These are phyloP conservation scores for Oligophagozyma castellii DNA, from an alignment of 1,139 yeast species.

Conservation along the genomic window DNA sequence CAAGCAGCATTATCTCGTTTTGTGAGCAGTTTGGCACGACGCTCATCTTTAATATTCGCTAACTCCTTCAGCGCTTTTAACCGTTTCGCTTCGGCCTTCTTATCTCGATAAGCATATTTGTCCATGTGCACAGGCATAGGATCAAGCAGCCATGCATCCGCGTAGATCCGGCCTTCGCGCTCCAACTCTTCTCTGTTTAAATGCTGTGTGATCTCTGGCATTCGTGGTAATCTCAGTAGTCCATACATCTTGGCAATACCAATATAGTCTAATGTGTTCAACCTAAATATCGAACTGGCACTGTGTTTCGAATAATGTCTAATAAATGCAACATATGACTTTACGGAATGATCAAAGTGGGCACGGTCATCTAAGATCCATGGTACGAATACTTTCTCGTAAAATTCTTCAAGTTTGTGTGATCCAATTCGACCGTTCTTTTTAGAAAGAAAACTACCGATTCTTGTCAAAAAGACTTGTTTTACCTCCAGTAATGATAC, in stretches of 20 bases:
- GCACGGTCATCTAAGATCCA: constrained; percentile 66
- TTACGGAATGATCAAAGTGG: constrained; percentile 66
- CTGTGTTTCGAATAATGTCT: constrained; percentile 78
- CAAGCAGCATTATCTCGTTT: constrained; percentile 59
- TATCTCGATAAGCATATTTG: constrained; percentile 48
- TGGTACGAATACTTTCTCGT: constrained; percentile 27
- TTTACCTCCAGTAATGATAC: constrained; percentile 70
- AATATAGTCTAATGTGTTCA: constrained; percentile 55
- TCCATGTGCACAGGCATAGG: constrained; percentile 48
- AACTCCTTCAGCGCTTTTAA: constrained; percentile 41
- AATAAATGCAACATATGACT: constrained; percentile 72
- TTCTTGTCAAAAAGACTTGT: constrained; percentile 39
- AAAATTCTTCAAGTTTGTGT: constrained; percentile 23
- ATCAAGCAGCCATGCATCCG: constrained; percentile 57
- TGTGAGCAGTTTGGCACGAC: constrained; percentile 33
- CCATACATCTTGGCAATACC: constrained; percentile 71
- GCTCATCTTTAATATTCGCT: constrained; percentile 29
- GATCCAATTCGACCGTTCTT: constrained; percentile 16
- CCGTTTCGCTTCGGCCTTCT: constrained; percentile 49
- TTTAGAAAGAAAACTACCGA: constrained; percentile 14
- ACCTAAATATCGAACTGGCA: constrained; percentile 81
- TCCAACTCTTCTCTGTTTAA: constrained; percentile 28
- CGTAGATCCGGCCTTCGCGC: constrained; percentile 12
- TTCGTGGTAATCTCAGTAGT: constrained; percentile 68
- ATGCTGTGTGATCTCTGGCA: constrained; percentile 71